Percentiles rank a stretch among this genome's conserved stretches.
Conservation (phyloP, 768 basidiomycete genomes). For the Dacryopinax spathularia region DNA sequence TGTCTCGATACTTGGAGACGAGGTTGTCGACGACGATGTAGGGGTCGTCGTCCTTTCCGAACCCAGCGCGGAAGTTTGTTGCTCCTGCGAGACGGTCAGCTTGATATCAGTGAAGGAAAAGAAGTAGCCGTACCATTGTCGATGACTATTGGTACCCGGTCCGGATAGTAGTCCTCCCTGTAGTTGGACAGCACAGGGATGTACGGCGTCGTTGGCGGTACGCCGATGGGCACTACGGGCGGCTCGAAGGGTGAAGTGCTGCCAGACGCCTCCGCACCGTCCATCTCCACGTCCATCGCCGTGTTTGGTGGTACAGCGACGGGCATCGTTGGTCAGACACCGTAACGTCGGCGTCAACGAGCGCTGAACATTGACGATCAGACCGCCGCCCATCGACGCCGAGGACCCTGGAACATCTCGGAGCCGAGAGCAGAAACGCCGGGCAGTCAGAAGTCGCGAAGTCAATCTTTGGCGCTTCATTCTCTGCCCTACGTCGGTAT, state of each 20-base stretch:
- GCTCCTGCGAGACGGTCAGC: conserved; percentile 31
- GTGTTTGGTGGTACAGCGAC: neutral
- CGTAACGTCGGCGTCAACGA: too few relatives aligned
- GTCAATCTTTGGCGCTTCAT: too few relatives aligned
- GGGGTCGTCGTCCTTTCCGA: conserved; percentile 46
- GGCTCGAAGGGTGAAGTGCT: neutral
- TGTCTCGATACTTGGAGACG: conserved; percentile 78
- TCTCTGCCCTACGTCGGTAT: too few relatives aligned
- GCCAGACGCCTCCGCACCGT: neutral
- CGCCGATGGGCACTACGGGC: neutral
- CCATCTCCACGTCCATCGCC: neutral
- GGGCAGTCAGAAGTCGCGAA: too few relatives aligned
- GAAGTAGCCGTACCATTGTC: conserved; percentile 45
- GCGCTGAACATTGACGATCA: neutral
- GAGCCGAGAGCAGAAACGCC: neutral
- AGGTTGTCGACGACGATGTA: conserved; percentile 49
- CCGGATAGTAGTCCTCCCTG: neutral
- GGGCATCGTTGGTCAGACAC: too few relatives aligned
- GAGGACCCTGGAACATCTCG: neutral
- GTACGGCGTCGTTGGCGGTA: neutral
- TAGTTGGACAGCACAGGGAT: neutral
- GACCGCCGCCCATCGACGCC: neutral
- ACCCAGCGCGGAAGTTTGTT: conserved; percentile 69
- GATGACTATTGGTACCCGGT: conserved; percentile 48
- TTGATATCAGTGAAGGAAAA: neutral